These are phyloP conservation scores for Jimgerdemannia flammicorona DNA, from an alignment of 192 early-diverging fungal genomes.

Conservation along the genomic window DNA sequence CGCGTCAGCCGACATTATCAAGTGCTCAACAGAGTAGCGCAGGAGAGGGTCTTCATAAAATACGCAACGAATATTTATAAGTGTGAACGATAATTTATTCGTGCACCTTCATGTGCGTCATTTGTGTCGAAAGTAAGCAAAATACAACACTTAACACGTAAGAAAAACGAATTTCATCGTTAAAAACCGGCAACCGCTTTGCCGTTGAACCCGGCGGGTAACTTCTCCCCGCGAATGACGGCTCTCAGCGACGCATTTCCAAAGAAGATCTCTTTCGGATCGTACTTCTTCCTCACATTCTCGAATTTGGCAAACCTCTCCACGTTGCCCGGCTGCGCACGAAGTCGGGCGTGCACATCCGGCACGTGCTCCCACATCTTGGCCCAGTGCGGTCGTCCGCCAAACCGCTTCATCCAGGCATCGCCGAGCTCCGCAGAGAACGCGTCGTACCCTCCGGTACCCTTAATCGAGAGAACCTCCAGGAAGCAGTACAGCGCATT, in stretches of 20 bases:
- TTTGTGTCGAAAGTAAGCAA: no score
- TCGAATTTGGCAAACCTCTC: not conserved
- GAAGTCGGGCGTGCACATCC: not conserved
- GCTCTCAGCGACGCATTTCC: not conserved
- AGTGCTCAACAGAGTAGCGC: no score
- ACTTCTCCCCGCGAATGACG: not conserved
- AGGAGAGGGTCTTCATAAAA: no score
- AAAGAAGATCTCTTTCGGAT: not conserved
- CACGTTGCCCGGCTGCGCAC: not conserved
- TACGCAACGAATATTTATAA: no score
- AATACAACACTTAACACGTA: no score
- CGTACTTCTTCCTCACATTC: not conserved
- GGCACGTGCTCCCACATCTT: not conserved
- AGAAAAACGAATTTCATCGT: no score
- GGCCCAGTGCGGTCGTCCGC: constrained; percentile 14
- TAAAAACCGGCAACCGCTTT: no score
- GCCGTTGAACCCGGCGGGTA: not conserved
- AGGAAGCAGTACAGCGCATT: constrained; percentile 24
- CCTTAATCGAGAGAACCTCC: constrained; percentile 14
- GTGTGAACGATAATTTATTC: no score
- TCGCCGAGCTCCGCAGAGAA: constrained; percentile 25
- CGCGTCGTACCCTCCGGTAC: constrained; percentile 17
- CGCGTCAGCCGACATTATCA: no score
- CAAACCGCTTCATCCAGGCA: constrained; percentile 27
- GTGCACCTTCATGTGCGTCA: no score